Evolutionary conservation across 345 rosid genomes (phyloP).

Genomic region (Arabidopsis suecica): DNA sequence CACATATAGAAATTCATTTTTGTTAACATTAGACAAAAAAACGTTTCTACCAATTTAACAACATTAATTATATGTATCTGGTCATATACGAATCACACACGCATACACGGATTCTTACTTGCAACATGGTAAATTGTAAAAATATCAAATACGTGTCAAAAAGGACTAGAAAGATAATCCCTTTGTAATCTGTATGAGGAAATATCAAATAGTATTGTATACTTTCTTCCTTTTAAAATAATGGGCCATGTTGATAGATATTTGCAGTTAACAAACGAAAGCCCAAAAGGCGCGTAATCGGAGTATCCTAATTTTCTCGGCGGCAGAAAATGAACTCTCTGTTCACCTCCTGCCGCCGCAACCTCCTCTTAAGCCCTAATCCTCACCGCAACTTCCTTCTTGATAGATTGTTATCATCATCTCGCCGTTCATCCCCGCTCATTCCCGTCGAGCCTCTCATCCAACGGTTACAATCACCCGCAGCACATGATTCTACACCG

Average conservation of each 20-base stretch:
- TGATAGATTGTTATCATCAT: slow-evolving; percentile 36
- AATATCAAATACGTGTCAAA: background rate
- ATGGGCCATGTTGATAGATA: background rate
- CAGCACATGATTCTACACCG: slow-evolving; percentile 35
- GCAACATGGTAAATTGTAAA: background rate
- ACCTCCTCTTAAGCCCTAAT: slow-evolving; percentile 37
- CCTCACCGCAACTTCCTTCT: slow-evolving; percentile 29
- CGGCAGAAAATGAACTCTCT: slow-evolving; percentile 47
- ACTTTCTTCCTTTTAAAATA: background rate
- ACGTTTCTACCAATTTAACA: background rate
- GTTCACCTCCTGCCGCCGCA: slow-evolving; percentile 38
- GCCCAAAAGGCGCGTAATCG: slow-evolving; percentile 22
- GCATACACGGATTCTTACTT: background rate
- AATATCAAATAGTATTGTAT: background rate
- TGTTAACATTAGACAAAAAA: background rate
- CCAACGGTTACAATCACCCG: slow-evolving; percentile 48
- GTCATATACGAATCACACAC: background rate
- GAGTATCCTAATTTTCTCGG: slow-evolving; percentile 9
- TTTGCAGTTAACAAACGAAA: slow-evolving; percentile 1
- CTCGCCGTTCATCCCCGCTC: slow-evolving; percentile 46
- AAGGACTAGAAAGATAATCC: background rate
- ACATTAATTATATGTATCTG: background rate
- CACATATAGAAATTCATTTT: background rate
- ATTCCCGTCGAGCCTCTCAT: slow-evolving; percentile 46
- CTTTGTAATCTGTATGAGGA: background rate